These are phyloP conservation scores for Claviceps paspali DNA, from an alignment of 2,329 filamentous ascomycete genomes.

Conservation along the genomic window DNA sequence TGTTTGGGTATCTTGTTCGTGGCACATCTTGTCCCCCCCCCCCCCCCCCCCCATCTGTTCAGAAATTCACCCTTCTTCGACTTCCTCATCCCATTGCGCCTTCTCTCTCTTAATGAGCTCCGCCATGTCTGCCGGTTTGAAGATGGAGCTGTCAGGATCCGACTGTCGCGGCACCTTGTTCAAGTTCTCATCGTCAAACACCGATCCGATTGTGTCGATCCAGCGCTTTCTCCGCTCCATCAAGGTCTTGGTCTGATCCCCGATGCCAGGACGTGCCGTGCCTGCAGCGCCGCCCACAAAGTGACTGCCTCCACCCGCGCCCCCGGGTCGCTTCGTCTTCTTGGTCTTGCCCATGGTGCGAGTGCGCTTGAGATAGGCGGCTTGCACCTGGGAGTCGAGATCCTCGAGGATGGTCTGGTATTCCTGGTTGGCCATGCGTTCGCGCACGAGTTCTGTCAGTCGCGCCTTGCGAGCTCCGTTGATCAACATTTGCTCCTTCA, in stretches of 20 bases:
- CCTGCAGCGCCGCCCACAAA: conserved; percentile 41
- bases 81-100: conserved; percentile 69
- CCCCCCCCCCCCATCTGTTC: no score
- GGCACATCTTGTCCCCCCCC: no score
- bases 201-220: conserved; percentile 79
- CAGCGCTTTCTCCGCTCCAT: conserved; percentile 86
- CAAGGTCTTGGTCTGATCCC: conserved; percentile 75
- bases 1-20: no score
- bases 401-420: conserved; percentile 96
- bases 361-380: conserved; percentile 89
- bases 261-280: conserved; percentile 64
- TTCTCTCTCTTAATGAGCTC: conserved; percentile 60
- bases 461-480: conserved; percentile 86
- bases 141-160: conserved; percentile 55
- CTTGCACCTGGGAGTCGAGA: conserved; percentile 85
- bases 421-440: conserved; percentile 91
- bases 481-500: conserved; percentile 69
- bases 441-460: conserved; percentile 73
- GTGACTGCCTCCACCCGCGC: conserved; percentile 57
- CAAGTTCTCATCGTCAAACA: conserved; percentile 73
- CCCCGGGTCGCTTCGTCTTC: conserved; percentile 70
- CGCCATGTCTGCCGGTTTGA: conserved; percentile 57
- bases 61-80: conserved; percentile 55
- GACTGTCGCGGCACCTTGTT: conserved; percentile 51
- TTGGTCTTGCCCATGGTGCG: conserved; percentile 88